These are phyloP conservation scores for Breviolum minutum DNA, from an alignment of 73 alveolate species.

Conservation along the genomic window DNA sequence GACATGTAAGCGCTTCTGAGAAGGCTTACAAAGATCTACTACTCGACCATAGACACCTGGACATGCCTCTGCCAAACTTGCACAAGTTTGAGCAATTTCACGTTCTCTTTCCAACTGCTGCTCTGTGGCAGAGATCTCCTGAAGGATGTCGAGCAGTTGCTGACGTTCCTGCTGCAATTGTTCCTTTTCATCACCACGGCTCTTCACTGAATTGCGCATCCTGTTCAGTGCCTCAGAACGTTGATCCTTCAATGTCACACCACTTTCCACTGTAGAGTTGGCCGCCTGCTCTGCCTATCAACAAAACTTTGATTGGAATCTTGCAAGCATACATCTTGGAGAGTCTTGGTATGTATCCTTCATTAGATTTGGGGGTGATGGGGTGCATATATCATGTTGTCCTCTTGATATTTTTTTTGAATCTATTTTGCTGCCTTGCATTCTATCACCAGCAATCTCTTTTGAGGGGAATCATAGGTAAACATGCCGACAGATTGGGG, in stretches of 20 bases:
- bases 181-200: slow-evolving; percentile 75
- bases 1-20: slow-evolving; percentile 94
- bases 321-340: neutral
- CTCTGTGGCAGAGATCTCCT: slow-evolving; percentile 72
- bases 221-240: neutral
- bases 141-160: slow-evolving; percentile 24
- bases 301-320: neutral
- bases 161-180: slow-evolving; percentile 86
- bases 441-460: no score
- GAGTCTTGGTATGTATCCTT: no score
- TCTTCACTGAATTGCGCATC: slow-evolving; percentile 18
- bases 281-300: slow-evolving; percentile 67
- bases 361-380: no score
- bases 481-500: no score
- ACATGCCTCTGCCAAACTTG: slow-evolving; percentile 48
- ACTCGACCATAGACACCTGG: slow-evolving; percentile 85
- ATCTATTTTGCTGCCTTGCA: no score
- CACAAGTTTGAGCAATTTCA: slow-evolving; percentile 10
- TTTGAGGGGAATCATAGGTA: no score
- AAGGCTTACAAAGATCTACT: slow-evolving; percentile 85
- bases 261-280: slow-evolving; percentile 35
- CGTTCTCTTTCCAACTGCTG: slow-evolving; percentile 83
- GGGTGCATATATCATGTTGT: no score
- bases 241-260: slow-evolving; percentile 40
- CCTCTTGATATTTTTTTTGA: no score